Conservation (phyloP, 495 filamentous ascomycete genomes). For the Chaetomium tenue region DNA sequence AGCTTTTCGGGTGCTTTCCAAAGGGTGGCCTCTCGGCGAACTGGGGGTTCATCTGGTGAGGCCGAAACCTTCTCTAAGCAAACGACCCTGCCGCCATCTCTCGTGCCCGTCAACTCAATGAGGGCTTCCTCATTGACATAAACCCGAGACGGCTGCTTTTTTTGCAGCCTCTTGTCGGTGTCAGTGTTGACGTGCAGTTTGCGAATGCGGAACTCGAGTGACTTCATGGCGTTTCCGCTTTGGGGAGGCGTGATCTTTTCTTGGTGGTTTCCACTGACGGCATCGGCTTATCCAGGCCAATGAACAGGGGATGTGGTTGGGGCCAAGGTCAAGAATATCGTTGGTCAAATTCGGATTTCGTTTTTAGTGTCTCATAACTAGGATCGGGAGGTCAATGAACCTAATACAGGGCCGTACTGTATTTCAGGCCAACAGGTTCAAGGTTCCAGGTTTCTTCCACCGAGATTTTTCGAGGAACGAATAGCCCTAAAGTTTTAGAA, state of each 20-base stretch:
- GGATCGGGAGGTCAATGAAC: too few species aligned
- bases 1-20: conserved; percentile 65
- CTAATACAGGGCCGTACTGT: too few species aligned
- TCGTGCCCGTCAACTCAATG: conserved; percentile 50
- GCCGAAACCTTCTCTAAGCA: conserved; percentile 46
- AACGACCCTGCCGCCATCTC: conserved; percentile 60
- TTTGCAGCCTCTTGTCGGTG: conserved; percentile 48
- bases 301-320: background rate
- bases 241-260: conserved; percentile 8
- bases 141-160: conserved; percentile 49
- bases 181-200: conserved; percentile 37
- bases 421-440: too few species aligned
- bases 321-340: background rate
- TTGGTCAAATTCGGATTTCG: too few species aligned
- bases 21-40: conserved; percentile 57
- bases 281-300: background rate
- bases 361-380: too few species aligned
- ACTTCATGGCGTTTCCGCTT: conserved; percentile 34
- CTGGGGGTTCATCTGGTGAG: conserved; percentile 15
- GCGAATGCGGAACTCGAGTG: conserved; percentile 50
- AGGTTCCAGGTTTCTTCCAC: too few species aligned
- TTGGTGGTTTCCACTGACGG: background rate
- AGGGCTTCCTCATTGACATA: conserved; percentile 66
- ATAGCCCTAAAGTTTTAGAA: background rate
- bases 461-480: too few species aligned